phyloP scores from a whole-genome alignment of 768 basidiomycete species.

The Dictyophora rubrovolvata region DNA sequence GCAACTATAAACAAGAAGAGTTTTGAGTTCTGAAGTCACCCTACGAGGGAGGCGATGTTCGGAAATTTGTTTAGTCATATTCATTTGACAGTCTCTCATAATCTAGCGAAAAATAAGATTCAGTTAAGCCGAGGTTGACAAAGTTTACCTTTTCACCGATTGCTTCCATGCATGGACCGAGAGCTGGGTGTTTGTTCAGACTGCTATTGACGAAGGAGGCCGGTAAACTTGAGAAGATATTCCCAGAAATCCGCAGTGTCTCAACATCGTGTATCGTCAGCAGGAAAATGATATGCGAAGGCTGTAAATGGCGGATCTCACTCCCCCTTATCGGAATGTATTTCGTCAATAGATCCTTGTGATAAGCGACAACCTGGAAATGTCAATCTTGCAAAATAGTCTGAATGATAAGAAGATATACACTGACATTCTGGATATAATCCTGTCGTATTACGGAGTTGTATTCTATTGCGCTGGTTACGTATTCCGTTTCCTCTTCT shows the following conservation, averaged over 20 bases:
- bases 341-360: slow-evolving; percentile 52
- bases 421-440: slow-evolving; percentile 63
- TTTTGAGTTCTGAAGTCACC: slow-evolving; percentile 63
- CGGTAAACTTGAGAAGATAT: slow-evolving; percentile 71
- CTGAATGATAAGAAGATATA: not conserved
- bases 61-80: slow-evolving; percentile 63
- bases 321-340: slow-evolving; percentile 54
- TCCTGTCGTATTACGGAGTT: slow-evolving; percentile 85
- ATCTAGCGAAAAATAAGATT: slow-evolving; percentile 40
- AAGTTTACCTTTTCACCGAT: slow-evolving; percentile 67
- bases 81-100: slow-evolving; percentile 61
- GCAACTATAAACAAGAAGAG: slow-evolving; percentile 68
- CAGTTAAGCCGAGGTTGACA: not conserved
- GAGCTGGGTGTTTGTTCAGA: slow-evolving; percentile 56
- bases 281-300: slow-evolving; percentile 80
- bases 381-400: not conserved
- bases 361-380: slow-evolving; percentile 55
- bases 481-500: slow-evolving; percentile 73
- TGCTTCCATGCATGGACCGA: slow-evolving; percentile 74
- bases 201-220: slow-evolving; percentile 84
- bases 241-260: slow-evolving; percentile 69
- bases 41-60: slow-evolving; percentile 65
- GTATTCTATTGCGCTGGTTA: slow-evolving; percentile 84
- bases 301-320: slow-evolving; percentile 64
- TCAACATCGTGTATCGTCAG: slow-evolving; percentile 84